These are phyloP conservation scores for Capsicum pubescens DNA, from an alignment of 257 asterid genomes.

Conservation along the genomic window DNA sequence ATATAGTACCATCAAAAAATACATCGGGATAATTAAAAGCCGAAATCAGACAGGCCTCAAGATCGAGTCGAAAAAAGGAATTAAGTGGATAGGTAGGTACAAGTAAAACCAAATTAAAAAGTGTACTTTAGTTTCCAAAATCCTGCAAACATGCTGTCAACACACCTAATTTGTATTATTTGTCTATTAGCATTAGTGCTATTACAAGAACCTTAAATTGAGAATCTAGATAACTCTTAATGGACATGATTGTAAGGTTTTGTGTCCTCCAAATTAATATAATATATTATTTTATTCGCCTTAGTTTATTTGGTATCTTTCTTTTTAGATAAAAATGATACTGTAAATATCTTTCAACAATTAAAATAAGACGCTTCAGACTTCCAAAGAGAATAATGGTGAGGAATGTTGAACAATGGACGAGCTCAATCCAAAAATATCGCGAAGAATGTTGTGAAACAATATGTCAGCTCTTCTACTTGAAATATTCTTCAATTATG, in stretches of 20 bases:
- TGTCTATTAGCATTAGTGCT: slow-evolving; percentile 8
- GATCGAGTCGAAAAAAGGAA: not conserved
- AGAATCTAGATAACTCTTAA: slow-evolving; percentile 6
- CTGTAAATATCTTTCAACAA: not conserved
- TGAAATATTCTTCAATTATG: too few relatives aligned
- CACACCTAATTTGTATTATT: not conserved
- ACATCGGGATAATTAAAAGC: too few relatives aligned
- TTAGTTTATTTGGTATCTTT: not conserved
- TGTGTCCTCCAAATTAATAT: not conserved
- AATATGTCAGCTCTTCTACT: too few relatives aligned
- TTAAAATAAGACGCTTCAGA: not conserved
- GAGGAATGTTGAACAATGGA: too few relatives aligned
- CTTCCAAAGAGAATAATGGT: too few relatives aligned
- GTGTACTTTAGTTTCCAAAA: slow-evolving; percentile 6
- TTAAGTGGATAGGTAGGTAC: not conserved
- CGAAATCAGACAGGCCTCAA: not conserved
- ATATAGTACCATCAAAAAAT: too few relatives aligned
- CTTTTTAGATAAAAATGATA: too few relatives aligned
- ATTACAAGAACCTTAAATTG: slow-evolving; percentile 1
- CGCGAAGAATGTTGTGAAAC: too few relatives aligned
- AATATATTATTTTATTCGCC: not conserved
- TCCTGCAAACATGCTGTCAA: slow-evolving; percentile 8
- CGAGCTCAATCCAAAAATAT: too few relatives aligned
- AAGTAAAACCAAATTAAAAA: not conserved
- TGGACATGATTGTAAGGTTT: not conserved